Conservation (phyloP, 2,329 filamentous ascomycete species). For the Daldinia sp. region DNA sequence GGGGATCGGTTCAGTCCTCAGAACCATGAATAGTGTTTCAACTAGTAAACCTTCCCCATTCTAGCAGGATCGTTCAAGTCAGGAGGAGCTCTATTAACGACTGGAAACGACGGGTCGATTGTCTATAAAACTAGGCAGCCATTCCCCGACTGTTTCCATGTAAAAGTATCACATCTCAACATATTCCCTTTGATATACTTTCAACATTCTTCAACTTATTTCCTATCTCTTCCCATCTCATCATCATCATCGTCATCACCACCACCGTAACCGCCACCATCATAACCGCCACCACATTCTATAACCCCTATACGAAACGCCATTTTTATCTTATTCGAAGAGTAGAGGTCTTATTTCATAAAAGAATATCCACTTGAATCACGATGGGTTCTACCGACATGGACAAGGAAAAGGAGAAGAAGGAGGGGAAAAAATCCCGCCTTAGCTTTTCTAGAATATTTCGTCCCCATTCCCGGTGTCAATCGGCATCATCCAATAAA, state of each 20-base stretch:
- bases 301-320: neutral
- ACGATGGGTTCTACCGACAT: neutral
- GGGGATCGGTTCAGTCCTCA: neutral
- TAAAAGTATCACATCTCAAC: neutral
- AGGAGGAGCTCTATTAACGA: slow-evolving; percentile 1
- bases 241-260: too few relatives aligned
- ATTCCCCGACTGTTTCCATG: neutral
- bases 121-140: too few relatives aligned
- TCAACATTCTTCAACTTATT: neutral
- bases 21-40: too few relatives aligned
- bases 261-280: too few relatives aligned
- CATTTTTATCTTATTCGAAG: neutral
- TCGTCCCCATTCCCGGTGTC: too few relatives aligned
- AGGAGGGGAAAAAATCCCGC: too few relatives aligned
- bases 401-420: neutral
- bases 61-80: neutral
- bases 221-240: neutral
- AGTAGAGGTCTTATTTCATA: neutral
- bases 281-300: too few relatives aligned
- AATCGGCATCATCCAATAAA: too few relatives aligned
- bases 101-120: neutral
- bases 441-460: too few relatives aligned
- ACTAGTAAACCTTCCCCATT: too few relatives aligned
- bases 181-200: neutral
- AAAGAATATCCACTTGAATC: neutral